phyloP scores from a whole-genome alignment of 1,139 yeast species.

The Lodderomyces orthopsilosis region DNA sequence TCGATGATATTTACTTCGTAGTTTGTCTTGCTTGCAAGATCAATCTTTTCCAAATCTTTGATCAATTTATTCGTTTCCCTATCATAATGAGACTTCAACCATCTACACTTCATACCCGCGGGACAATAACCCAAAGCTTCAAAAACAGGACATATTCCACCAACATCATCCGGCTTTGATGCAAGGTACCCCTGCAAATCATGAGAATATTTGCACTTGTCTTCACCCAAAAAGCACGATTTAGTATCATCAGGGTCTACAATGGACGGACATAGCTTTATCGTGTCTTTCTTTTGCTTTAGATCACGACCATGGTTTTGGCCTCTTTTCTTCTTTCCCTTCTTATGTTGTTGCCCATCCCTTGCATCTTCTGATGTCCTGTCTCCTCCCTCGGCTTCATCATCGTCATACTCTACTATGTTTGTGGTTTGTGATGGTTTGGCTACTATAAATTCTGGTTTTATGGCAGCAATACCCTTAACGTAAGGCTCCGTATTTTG shows the following conservation, averaged over 20 bases:
- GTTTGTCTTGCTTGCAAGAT: conserved; percentile 29
- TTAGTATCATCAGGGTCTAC: conserved; percentile 56
- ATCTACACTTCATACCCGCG: conserved; percentile 86
- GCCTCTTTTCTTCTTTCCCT: conserved; percentile 60
- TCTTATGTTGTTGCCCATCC: conserved; percentile 17
- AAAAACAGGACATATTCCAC: conserved; percentile 80
- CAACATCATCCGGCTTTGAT: conserved; percentile 68
- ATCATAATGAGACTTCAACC: conserved; percentile 74
- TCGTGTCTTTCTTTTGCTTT: conserved; percentile 62
- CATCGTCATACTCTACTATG: conserved; percentile 49
- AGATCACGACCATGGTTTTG: conserved; percentile 88
- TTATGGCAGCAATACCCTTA: conserved; percentile 65
- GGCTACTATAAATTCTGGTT: conserved; percentile 55
- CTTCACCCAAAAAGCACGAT: conserved; percentile 71
- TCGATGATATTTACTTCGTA: conserved; percentile 68
- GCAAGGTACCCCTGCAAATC: conserved; percentile 62
- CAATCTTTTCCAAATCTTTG: conserved; percentile 41
- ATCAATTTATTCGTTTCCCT: conserved; percentile 45
- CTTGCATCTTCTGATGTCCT: conserved; percentile 30
- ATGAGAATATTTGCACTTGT: conserved; percentile 74
- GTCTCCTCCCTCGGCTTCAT: conserved; percentile 48
- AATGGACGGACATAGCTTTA: conserved; percentile 66
- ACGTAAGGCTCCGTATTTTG: conserved; percentile 17
- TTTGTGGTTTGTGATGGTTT: conserved; percentile 15
- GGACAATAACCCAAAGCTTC: conserved; percentile 86